These are phyloP conservation scores for Elongisporangium prolatum DNA, from an alignment of 352 stramenopile species.

Conservation along the genomic window DNA sequence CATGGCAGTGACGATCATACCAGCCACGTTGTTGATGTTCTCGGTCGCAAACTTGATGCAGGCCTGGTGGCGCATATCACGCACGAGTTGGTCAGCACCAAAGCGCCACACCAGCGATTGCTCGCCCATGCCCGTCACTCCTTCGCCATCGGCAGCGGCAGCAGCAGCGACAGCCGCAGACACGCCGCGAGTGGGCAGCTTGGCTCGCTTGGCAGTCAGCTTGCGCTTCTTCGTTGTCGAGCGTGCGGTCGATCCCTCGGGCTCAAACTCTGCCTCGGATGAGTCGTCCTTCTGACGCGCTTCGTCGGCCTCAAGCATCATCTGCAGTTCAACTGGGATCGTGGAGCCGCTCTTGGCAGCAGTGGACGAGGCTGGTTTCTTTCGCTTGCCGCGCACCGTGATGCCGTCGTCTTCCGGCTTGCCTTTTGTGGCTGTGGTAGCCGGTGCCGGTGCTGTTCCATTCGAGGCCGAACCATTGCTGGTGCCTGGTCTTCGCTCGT, in stretches of 20 bases:
- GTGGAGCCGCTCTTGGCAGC: constrained; percentile 21
- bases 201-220: constrained; percentile 58
- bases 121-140: constrained; percentile 38
- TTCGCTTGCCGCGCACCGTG: constrained; percentile 71
- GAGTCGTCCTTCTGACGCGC: constrained; percentile 35
- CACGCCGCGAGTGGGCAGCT: constrained; percentile 62
- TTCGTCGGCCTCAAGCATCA: constrained; percentile 83
- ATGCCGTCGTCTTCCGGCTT: constrained; percentile 45
- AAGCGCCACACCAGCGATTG: constrained; percentile 78
- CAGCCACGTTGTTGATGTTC: constrained; percentile 82
- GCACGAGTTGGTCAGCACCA: constrained; percentile 73
- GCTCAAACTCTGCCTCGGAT: constrained; percentile 60
- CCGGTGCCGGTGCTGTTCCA: constrained; percentile 8
- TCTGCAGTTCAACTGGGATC: constrained; percentile 79
- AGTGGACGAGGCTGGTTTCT: constrained; percentile 18
- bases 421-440: constrained; percentile 8
- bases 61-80: constrained; percentile 71
- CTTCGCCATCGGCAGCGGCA: constrained; percentile 9
- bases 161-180: constrained; percentile 8
- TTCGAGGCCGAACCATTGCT: constrained; percentile 3
- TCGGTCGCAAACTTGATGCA: constrained; percentile 80
- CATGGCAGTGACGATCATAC: constrained; percentile 77
- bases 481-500: constrained; percentile 16
- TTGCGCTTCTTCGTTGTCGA: constrained; percentile 59
- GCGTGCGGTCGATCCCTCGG: constrained; percentile 24